These are phyloP conservation scores for Tricholoma terreum DNA, from an alignment of 768 basidiomycete genomes.

Conservation along the genomic window DNA sequence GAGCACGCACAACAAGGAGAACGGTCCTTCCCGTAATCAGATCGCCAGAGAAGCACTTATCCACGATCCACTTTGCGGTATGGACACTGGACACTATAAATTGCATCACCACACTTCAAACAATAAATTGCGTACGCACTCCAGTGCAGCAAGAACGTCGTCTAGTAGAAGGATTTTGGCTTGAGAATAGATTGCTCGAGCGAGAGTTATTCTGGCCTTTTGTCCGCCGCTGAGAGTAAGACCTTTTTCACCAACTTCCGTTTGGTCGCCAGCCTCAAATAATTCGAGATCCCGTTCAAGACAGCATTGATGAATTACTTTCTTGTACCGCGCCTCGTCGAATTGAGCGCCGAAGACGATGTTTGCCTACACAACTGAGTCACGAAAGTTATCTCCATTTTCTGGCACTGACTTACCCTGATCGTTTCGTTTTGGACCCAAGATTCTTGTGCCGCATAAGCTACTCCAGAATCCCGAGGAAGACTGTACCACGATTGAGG, in stretches of 20 bases:
- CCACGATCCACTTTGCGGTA: conserved; percentile 79
- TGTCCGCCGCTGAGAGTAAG: conserved; percentile 55
- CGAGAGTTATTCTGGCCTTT: conserved; percentile 48
- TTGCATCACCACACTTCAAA: background rate
- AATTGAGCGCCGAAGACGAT: conserved; percentile 77
- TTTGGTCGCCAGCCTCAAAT: conserved; percentile 64
- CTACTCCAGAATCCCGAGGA: conserved; percentile 64
- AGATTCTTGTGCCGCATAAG: conserved; percentile 81
- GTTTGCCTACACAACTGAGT: conserved; percentile 51
- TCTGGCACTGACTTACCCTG: conserved; percentile 33
- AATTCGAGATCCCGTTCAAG: conserved; percentile 70
- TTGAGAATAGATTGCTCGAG: conserved; percentile 45
- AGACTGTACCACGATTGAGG: conserved; percentile 66
- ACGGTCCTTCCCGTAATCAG: conserved; percentile 78
- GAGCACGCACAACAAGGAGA: conserved; percentile 62
- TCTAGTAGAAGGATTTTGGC: conserved; percentile 67
- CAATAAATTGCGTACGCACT: conserved; percentile 29
- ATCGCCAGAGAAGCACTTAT: conserved; percentile 76
- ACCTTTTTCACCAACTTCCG: conserved; percentile 73
- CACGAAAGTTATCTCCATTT: background rate
- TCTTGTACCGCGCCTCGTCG: conserved; percentile 75
- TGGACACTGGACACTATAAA: conserved; percentile 41
- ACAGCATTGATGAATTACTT: conserved; percentile 71
- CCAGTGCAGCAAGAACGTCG: conserved; percentile 66
- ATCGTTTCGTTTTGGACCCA: conserved; percentile 86